These are phyloP conservation scores for Penicillium sp. DNA, from an alignment of 2,329 filamentous ascomycete genomes.

Conservation along the genomic window DNA sequence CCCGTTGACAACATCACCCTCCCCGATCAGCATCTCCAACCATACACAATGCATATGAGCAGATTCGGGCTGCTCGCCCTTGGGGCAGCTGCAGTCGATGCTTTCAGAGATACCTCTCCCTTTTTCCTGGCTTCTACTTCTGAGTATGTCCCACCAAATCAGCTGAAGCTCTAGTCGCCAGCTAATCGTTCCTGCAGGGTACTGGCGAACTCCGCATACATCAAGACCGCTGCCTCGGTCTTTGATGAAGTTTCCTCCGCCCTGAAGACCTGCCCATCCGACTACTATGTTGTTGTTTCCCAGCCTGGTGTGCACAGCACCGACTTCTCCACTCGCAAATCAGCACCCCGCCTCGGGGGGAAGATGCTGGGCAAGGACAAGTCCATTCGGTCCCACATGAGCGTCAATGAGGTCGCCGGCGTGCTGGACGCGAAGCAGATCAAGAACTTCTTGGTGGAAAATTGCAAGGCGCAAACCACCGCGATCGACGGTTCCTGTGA, in stretches of 20 bases:
- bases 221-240: slow-evolving; percentile 48
- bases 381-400: slow-evolving; percentile 55
- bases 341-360: slow-evolving; percentile 56
- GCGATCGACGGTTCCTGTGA: slow-evolving; percentile 47
- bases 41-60: slow-evolving; percentile 43
- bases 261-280: slow-evolving; percentile 69
- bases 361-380: slow-evolving; percentile 51
- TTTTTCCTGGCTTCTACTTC: slow-evolving; percentile 86
- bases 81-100: slow-evolving; percentile 61
- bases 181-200: slow-evolving; percentile 36
- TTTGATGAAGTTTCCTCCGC: slow-evolving; percentile 43
- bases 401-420: slow-evolving; percentile 56
- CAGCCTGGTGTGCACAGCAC: slow-evolving; percentile 72
- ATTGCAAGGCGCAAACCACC: slow-evolving; percentile 49
- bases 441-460: slow-evolving; percentile 43
- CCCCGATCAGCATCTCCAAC: slow-evolving; percentile 19
- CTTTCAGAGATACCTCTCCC: slow-evolving; percentile 84
- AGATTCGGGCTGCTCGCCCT: slow-evolving; percentile 50
- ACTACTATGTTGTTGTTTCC: slow-evolving; percentile 73
- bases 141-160: slow-evolving; percentile 58
- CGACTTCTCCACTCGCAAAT: slow-evolving; percentile 62
- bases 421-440: slow-evolving; percentile 47
- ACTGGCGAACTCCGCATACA: slow-evolving; percentile 40
- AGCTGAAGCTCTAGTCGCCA: slow-evolving; percentile 11
- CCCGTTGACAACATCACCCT: slow-evolving; percentile 32